phyloP scores from a whole-genome alignment of 495 filamentous ascomycete species.

The Rusavskia elegans region DNA sequence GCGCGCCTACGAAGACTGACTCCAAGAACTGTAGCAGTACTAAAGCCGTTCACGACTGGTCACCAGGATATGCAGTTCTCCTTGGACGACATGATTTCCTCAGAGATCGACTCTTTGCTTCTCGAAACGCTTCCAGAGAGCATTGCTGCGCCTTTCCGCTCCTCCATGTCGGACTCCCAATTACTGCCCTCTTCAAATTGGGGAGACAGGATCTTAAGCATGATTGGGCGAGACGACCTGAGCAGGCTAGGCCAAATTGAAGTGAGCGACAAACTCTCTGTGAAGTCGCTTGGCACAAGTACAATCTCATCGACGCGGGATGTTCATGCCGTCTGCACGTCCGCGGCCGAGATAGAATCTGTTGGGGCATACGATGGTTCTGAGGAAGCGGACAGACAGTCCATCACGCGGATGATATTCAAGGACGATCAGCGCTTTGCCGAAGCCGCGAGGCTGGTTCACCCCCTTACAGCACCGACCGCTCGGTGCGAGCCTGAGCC shows the following conservation, averaged over 20 bases:
- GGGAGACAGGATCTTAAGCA: constrained; percentile 47
- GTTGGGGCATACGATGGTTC: constrained; percentile 47
- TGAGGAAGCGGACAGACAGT: constrained; percentile 63
- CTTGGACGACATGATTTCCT: constrained; percentile 31
- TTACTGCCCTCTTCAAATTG: constrained; percentile 63
- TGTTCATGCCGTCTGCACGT: constrained; percentile 56
- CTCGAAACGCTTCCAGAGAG: constrained; percentile 76
- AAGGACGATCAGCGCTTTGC: constrained; percentile 74
- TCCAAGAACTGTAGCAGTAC: constrained; percentile 51
- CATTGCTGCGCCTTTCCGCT: constrained; percentile 59
- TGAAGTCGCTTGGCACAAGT: constrained; percentile 25
- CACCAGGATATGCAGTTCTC: constrained; percentile 17
- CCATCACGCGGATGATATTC: constrained; percentile 71
- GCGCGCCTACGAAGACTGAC: constrained; percentile 27
- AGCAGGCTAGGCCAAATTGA: constrained; percentile 43
- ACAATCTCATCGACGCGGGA: constrained; percentile 53
- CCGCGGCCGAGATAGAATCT: constrained; percentile 39
- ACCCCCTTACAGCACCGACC: constrained; percentile 59
- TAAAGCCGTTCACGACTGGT: constrained; percentile 30
- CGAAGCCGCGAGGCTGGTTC: constrained; percentile 65
- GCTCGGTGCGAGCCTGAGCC: constrained; percentile 60
- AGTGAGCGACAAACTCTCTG: constrained; percentile 17
- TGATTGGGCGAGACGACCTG: constrained; percentile 74
- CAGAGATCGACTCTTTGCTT: constrained; percentile 37
- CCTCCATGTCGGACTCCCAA: constrained; percentile 72